Evolutionary conservation across 495 filamentous ascomycete species (phyloP), one percentile per base, ranked within the genome.

Genomic region (Aspergillus wentii): DNA sequence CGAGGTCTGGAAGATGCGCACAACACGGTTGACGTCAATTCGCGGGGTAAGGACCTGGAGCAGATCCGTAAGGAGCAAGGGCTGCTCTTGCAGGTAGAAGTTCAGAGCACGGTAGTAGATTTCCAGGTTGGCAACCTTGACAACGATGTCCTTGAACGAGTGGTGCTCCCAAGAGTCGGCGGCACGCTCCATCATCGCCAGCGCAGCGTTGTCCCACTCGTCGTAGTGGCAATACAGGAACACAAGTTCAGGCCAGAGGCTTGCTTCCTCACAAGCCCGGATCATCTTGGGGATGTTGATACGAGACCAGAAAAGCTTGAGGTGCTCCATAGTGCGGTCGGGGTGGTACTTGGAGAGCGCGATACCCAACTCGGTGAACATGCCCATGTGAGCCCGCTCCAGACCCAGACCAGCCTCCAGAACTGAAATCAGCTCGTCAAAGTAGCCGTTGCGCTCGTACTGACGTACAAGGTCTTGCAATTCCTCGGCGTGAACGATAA

Each of bases 191-290:
- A 99, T 99, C 77, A 99, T 96, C 22, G 94, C 89, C 40, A 99
- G 76, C 16, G 92, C 92, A 17, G 94, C 92, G 57, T 99, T 99
- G 67, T 99, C 94, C 71, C 86, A 97, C 60, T 99, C 94, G 49
- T 99, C 94, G 57, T 97, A 97, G 67, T 99, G 94, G 67, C 86
- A 89, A 71, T 99, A 99, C 48, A 96, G 73, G 83, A 99, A 99
- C 45, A 99, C 87, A 41, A 99, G 69, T 66, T 97, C 94, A 8
- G 92, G 92, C 94, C 94, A 99, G 16, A 97, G 74, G 58, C 91
- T 89, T 30, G 91, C 89, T 38, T 95, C 88, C 71, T 97, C 94
- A 66, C 85, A 91, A 18, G 86, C 90, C 38, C 85, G 82, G 51
- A 99, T 94, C 79, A 96, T 83, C 78, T 95, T 96, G 26, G 94